Evolutionary conservation across 2,329 filamentous ascomycete genomes (phyloP), one percentile per base, ranked within the genome.

Genomic region (Botrytis porri): DNA sequence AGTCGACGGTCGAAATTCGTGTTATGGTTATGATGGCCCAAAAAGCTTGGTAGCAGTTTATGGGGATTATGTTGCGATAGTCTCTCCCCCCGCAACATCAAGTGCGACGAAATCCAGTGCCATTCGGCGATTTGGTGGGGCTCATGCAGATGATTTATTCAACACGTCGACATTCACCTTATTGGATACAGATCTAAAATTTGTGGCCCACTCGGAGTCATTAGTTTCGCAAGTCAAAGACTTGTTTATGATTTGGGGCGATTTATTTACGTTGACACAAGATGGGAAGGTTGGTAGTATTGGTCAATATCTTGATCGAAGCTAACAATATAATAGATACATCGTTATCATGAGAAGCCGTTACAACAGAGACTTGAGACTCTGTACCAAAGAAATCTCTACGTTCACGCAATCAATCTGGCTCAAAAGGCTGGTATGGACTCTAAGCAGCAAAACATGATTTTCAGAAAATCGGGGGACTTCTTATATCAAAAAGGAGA

Each of bases 401-500:
- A 95, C 79, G 90, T 95, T 0, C 84, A 97, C 66, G 96, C 96
- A 1, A 96, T 98, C 77, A 97, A 95, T 78, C 85, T 99, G 73
- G 96, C 96, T 0, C 94, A 97, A 79, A 97, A 97, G 81, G 90
- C 92, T 16, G 93, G 94, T 1, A 87, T 98, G 79, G 93, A 95
- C 81, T 83, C 85, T 4, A 85, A 91, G 64, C 93, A 98, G 81
- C 93, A 97, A 78, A 98, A 97, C 78, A 86, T 93, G 73, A 99
- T 99, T 73, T 97, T 95, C 80, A 90, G 95, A 73, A 95, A 92
- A 80, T 98, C 97, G 81, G 96, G 95, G 20, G 96, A 99, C 81
- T 93, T 95, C 79, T 83, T 98, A 5, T 98, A 99, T 79, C 93
- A 97, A 76, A 97, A 97, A 79, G 94, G 93, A 7, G 95, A 98